Conservation (phyloP, 2,329 filamentous ascomycete genomes). For the Sporothrix pseudoabietina region DNA sequence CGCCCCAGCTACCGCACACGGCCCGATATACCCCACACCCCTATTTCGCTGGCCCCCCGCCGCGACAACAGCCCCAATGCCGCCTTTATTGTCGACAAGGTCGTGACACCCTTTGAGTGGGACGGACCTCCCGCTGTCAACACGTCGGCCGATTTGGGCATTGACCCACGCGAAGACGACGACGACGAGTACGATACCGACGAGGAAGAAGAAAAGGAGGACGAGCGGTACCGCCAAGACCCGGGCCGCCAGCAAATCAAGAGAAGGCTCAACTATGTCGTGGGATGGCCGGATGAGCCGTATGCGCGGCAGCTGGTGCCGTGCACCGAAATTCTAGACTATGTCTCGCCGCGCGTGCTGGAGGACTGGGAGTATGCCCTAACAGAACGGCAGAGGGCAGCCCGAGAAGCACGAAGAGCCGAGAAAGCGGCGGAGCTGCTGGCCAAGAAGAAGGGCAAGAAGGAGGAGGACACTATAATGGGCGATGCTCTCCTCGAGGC, state of each 20-base stretch:
- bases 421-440: not conserved
- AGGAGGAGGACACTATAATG: not conserved
- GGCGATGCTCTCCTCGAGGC: not conserved
- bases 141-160: not conserved
- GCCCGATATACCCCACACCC: constrained; percentile 50
- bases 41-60: constrained; percentile 51
- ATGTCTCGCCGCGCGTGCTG: constrained; percentile 58
- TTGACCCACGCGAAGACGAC: not conserved
- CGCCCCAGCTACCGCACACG: constrained; percentile 50
- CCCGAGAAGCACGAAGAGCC: not conserved
- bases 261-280: constrained; percentile 55
- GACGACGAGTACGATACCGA: constrained; percentile 24
- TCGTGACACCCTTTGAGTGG: constrained; percentile 47
- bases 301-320: constrained; percentile 50
- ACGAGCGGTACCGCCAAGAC: constrained; percentile 25
- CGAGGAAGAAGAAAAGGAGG: constrained; percentile 12
- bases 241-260: constrained; percentile 38
- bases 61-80: constrained; percentile 54
- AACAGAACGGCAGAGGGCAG: constrained; percentile 46
- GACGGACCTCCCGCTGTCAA: not conserved
- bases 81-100: constrained; percentile 60
- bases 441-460: not conserved
- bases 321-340: constrained; percentile 55
- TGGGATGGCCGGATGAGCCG: constrained; percentile 58
- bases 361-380: constrained; percentile 60